Conservation (phyloP, 164 flowering plant genomes). For the Houttuynia cordata region DNA sequence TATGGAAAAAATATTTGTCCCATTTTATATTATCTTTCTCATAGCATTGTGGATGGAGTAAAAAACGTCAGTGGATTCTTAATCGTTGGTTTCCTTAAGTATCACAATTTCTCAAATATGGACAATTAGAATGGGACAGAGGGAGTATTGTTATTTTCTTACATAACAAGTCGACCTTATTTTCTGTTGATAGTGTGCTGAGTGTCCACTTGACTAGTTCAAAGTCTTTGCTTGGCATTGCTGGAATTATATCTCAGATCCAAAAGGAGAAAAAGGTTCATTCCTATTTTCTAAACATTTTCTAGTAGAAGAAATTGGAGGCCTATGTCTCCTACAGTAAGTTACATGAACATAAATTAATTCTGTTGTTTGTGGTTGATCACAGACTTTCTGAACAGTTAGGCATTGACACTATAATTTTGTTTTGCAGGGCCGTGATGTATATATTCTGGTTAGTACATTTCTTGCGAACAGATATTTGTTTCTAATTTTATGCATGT, state of each 20-base stretch:
- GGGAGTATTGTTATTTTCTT: neutral
- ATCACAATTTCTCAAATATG: too few species aligned
- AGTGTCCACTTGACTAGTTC: slow-evolving; percentile 96
- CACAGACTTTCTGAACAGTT: neutral
- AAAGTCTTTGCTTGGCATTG: slow-evolving; percentile 80
- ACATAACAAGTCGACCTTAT: neutral
- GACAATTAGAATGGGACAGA: too few species aligned
- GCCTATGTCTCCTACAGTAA: neutral
- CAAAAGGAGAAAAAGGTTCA: slow-evolving; percentile 90
- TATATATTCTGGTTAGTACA: slow-evolving; percentile 83
- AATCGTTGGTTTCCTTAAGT: too few species aligned
- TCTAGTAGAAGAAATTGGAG: too few species aligned
- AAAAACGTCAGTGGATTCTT: too few species aligned
- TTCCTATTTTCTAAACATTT: neutral
- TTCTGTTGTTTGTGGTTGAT: neutral
- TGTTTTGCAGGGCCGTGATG: slow-evolving; percentile 86
- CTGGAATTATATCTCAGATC: slow-evolving; percentile 81
- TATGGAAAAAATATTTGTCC: too few species aligned
- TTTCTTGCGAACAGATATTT: neutral
- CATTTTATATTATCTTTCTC: too few species aligned
- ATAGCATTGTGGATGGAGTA: too few species aligned
- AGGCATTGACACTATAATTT: slow-evolving; percentile 5
- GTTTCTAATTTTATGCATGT: neutral
- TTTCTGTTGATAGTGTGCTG: slow-evolving; percentile 53
- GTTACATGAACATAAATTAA: neutral